A percentile compares a stretch with the other conserved stretches of the same genome.
phyloP scores from a whole-genome alignment of 1,139 yeast species.

The Blastobotrys buckinghamii region DNA sequence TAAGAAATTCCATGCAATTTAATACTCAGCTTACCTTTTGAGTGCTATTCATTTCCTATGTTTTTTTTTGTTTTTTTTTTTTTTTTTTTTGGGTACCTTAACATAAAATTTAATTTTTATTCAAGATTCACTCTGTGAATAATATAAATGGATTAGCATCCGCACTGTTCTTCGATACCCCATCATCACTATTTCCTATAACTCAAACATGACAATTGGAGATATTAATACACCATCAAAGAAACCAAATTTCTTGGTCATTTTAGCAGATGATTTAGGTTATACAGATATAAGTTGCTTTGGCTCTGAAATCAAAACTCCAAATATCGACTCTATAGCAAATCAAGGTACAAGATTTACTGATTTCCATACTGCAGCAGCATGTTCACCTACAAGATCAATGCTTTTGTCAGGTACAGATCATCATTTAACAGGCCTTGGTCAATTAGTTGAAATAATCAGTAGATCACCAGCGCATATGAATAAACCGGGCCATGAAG shows the following conservation, averaged over 20 bases:
- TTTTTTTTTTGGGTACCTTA: too few species aligned
- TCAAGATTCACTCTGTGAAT: too few species aligned
- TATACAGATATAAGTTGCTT: slow-evolving; percentile 51
- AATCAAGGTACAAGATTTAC: slow-evolving; percentile 43
- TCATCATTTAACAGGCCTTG: slow-evolving; percentile 55
- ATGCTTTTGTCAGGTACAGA: slow-evolving; percentile 59
- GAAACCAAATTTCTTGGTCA: slow-evolving; percentile 43
- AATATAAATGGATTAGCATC: too few species aligned
- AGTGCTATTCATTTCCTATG: too few species aligned
- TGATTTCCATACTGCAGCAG: slow-evolving; percentile 59
- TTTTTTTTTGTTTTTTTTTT: too few species aligned
- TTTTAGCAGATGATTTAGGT: slow-evolving; percentile 59
- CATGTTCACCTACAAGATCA: slow-evolving; percentile 60
- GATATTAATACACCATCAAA: too few species aligned
- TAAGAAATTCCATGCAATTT: too few species aligned
- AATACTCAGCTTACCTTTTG: too few species aligned
- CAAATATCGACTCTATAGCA: slow-evolving; percentile 45
- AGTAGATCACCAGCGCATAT: slow-evolving; percentile 20
- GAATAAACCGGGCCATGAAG: slow-evolving; percentile 53
- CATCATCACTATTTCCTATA: too few species aligned
- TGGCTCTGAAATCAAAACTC: slow-evolving; percentile 57
- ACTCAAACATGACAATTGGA: too few species aligned
- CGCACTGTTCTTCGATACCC: too few species aligned
- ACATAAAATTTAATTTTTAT: too few species aligned
- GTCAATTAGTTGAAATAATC: slow-evolving; percentile 52